Base-by-base conservation (phyloP, 75 land plant genomes). In the Pinus albicaulis region DNA sequence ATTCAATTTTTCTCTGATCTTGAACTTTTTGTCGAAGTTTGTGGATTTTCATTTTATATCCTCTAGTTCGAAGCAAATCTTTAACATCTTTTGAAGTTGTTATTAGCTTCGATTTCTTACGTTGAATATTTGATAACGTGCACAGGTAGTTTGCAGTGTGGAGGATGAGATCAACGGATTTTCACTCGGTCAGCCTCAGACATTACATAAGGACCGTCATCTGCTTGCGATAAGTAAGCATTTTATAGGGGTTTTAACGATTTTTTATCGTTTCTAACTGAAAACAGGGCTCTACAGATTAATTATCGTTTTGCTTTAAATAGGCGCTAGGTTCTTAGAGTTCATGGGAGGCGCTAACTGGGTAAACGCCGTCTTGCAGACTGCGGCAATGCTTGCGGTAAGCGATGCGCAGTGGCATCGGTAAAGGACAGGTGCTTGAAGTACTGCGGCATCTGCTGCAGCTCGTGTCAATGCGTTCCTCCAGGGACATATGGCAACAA, bases 401-500 rank as follows among this genome's bases (percentile, higher is more conserved):
- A 10, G 16, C 76, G 86, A 62, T 84, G 86, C 23, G 53, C 84
- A 17, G n/a, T 26, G 60, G 85, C 85, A 34, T 78, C 69, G 7
- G 73, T 55, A 55, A 36, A 72, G 52, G 76, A 76, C 44, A 48
- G 86, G 56, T 84, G 86, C 60, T 0, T 76, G 5, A 76, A 72
- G 24, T 84, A 76, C 34, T 84, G 86, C 72, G 26, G 26, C 19
- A 66, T 81, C 3, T 84, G 86, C 72, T 84, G 86, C 56, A 73
- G 57, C 57, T 55, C 71, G 28, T 84, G 86, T 56, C 71, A 77
- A 55, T 84, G 86, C 41, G 86, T 84, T 5, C 86, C 86, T 2
- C 78, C 86, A 1, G 86, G 86, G 19, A 84, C 86, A 3, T 80
- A 76, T 57, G 86, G 86, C 11, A 48, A 81, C 76, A 84, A 84